Percentiles rank a stretch among this genome's conserved stretches.
Conservation (phyloP, 768 basidiomycete genomes). For the Pulveroboletus frians region DNA sequence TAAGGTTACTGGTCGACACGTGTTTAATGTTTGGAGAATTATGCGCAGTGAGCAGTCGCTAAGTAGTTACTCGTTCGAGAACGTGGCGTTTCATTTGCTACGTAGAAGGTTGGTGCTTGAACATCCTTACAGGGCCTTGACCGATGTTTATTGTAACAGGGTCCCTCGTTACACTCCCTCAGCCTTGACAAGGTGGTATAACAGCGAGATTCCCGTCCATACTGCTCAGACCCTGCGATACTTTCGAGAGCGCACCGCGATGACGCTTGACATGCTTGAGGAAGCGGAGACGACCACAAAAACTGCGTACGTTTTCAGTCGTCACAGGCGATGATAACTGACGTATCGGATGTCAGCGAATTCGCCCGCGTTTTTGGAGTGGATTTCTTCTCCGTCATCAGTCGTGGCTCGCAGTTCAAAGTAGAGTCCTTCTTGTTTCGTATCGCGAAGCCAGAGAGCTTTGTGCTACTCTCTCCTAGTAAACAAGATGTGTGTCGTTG, state of each 20-base stretch:
- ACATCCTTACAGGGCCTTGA: neutral
- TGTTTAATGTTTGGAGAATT: constrained; percentile 89
- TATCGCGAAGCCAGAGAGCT: constrained; percentile 92
- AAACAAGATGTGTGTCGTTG: constrained; percentile 63
- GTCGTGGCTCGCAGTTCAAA: constrained; percentile 95
- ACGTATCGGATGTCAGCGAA: constrained; percentile 52
- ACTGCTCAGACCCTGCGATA: constrained; percentile 54
- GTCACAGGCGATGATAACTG: neutral
- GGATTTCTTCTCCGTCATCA: constrained; percentile 94
- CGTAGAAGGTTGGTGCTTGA: constrained; percentile 52
- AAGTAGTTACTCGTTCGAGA: constrained; percentile 82
- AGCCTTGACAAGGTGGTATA: constrained; percentile 66
- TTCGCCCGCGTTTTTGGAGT: constrained; percentile 97
- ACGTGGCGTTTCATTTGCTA: constrained; percentile 78
- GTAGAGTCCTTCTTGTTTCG: constrained; percentile 99
- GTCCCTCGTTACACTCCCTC: constrained; percentile 66
- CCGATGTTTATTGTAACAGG: constrained; percentile 35
- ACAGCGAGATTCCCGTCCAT: constrained; percentile 53
- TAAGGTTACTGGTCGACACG: constrained; percentile 81
- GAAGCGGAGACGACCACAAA: constrained; percentile 79
- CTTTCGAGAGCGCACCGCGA: constrained; percentile 55
- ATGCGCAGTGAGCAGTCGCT: constrained; percentile 81
- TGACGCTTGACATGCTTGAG: constrained; percentile 78
- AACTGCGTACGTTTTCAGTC: constrained; percentile 59
- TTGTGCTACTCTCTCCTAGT: constrained; percentile 86